Evolutionary conservation across 139 green algal species (phyloP), one percentile per base, ranked within the genome.

Genomic region (Chlorella sp.): DNA sequence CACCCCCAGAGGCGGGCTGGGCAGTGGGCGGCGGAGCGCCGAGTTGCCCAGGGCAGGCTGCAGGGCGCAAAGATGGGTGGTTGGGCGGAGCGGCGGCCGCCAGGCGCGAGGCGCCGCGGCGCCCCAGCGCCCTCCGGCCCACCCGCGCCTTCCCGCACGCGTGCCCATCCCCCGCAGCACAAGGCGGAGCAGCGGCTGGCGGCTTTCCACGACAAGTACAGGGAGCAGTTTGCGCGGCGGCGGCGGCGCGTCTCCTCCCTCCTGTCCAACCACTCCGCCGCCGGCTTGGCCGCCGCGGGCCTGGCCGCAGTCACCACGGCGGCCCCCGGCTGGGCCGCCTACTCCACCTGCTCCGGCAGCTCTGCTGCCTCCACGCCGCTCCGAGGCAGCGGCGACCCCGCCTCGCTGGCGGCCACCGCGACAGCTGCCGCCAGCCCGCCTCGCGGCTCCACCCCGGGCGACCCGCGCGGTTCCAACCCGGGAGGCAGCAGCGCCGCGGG

Each of bases 161-260:
- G 25, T 42, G 4, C 40, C 7, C 40, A 8, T 64, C 17, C 43
- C 33, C 31, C 21, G 15, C 67, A 83, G 77, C 63, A 60, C 31
- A 84, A 84, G 56, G 65, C 59, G 1, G 68, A 60, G 12, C 45
- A 42, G 35, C 60, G 79, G 51, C 60, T 77, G 67, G 46, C 60
- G 35, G 73, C 77, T 25, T 84, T 81, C 73, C 73, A 80, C 31
- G 60, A 55, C 25, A 80, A 77, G 59, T 76, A 81, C 50, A 27
- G 21, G 23, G 73, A 68, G 41, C 41, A 72, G 6, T 45, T 78
- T 15, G 25, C 5, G 17, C n/a, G 60, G 29, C 41, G 58, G 12
- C 31, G 43, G 58, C 60, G 41, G 53, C 69, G 66, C 53, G 69
- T 75, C 23, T 1, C 33, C 6, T 56, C n/a, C 36, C 23, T 3